phyloP scores from a whole-genome alignment of 306 rosid genomes.

The Rubus idaeus region DNA sequence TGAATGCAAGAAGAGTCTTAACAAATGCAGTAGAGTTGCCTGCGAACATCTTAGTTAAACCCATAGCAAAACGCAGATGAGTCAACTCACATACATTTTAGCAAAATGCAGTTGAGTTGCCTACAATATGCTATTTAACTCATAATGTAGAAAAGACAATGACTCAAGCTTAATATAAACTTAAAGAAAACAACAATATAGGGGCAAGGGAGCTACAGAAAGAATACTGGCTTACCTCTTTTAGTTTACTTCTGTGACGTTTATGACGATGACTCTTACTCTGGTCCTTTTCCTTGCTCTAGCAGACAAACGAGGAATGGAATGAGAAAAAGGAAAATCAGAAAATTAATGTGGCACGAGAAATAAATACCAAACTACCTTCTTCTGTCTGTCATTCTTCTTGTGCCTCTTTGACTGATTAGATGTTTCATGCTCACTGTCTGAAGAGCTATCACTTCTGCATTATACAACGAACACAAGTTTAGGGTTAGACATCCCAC shows the following conservation, averaged over 20 bases:
- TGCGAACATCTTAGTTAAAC: not conserved
- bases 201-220: constrained; percentile 14
- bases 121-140: not conserved
- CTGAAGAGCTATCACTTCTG: constrained; percentile 68
- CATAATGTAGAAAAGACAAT: not conserved
- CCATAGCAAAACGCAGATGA: not conserved
- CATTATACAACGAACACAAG: constrained; percentile 15
- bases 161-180: not conserved
- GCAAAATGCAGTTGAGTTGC: not conserved
- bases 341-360: not conserved
- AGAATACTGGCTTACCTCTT: constrained; percentile 66
- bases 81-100: not conserved
- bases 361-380: constrained; percentile 45
- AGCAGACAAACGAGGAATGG: not conserved
- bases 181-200: not conserved
- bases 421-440: constrained; percentile 68
- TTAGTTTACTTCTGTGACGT: constrained; percentile 58
- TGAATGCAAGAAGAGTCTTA: not conserved
- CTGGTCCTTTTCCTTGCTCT: constrained; percentile 76
- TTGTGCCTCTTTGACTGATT: constrained; percentile 74
- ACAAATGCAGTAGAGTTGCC: not conserved
- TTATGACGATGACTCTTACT: constrained; percentile 66
- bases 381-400: constrained; percentile 65
- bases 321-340: constrained; percentile 5
- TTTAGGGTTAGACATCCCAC: constrained; percentile 3